A percentile compares a stretch with the other conserved stretches of the same genome.
These are phyloP conservation scores for Striga hermonthica DNA, from an alignment of 305 asterid genomes.

Conservation along the genomic window DNA sequence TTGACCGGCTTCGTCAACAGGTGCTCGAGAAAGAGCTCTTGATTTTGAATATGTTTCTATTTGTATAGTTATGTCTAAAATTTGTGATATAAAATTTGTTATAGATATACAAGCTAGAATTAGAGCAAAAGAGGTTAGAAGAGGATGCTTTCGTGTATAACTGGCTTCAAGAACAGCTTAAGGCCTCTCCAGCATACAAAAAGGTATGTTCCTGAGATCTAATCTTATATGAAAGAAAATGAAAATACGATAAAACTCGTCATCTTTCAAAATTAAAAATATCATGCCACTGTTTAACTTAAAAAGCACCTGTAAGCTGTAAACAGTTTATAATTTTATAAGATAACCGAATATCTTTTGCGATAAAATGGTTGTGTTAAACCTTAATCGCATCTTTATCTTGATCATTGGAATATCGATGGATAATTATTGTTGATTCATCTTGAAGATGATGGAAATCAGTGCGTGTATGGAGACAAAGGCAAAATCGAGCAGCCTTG, in stretches of 20 bases:
- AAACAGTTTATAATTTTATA: no score
- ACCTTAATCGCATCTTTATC: no score
- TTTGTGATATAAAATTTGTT: conserved; percentile 8
- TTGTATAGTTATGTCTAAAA: conserved; percentile 23
- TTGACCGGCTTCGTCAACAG: conserved; percentile 77
- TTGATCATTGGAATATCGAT: no score
- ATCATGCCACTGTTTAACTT: no score
- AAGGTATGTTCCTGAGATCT: no score
- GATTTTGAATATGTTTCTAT: conserved; percentile 11
- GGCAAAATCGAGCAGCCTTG: conserved; percentile 40
- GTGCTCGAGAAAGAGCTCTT: conserved; percentile 34
- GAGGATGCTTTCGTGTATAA: conserved; percentile 79
- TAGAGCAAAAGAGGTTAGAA: conserved; percentile 77
- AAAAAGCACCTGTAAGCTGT: no score
- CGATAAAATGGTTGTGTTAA: no score
- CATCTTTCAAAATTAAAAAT: no score
- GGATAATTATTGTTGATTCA: neutral
- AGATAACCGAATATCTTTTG: no score
- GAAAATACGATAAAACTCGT: no score
- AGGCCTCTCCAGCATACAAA: conserved; percentile 74
- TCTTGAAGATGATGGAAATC: conserved; percentile 67
- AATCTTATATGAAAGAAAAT: no score
- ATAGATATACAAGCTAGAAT: conserved; percentile 68
- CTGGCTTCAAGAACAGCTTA: conserved; percentile 83
- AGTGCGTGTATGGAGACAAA: conserved; percentile 57